Percentiles rank a stretch among this genome's conserved stretches.
Conservation (phyloP, 139 green algal genomes). For the Picochlorum costavermella region DNA sequence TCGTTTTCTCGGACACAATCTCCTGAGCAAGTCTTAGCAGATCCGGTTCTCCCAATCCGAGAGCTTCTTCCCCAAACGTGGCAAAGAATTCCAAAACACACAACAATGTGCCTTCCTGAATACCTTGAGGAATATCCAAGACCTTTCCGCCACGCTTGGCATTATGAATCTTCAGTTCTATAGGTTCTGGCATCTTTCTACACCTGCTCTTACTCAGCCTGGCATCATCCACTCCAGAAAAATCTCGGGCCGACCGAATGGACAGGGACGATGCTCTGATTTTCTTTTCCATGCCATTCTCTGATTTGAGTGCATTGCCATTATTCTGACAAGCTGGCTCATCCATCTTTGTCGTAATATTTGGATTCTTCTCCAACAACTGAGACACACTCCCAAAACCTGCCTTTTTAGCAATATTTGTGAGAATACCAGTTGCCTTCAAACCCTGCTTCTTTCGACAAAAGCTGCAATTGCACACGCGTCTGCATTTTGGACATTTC, state of each 20-base stretch:
- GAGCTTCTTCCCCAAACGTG: background rate
- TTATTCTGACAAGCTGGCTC: background rate
- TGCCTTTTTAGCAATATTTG: conserved; percentile 29
- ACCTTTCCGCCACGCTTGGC: background rate
- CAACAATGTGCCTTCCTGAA: background rate
- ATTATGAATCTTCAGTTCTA: background rate
- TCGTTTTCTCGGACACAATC: background rate
- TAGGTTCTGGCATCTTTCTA: background rate
- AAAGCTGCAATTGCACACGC: conserved; percentile 49
- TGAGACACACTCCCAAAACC: conserved; percentile 38
- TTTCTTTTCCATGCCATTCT: background rate
- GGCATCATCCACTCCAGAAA: no score
- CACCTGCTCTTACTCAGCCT: no score
- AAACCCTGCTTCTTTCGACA: conserved; percentile 50
- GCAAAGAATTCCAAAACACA: conserved; percentile 2
- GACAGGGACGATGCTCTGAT: background rate
- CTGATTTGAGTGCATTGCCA: background rate
- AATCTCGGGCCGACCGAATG: no score
- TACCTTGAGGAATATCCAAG: background rate
- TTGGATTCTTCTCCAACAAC: conserved; percentile 41
- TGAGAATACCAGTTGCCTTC: conserved; percentile 42
- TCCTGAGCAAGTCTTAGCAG: background rate
- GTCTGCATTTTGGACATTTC: conserved; percentile 39
- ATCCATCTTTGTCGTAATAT: conserved; percentile 5
- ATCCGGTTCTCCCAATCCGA: background rate